These are phyloP conservation scores for Trichoderma sp. DNA, from an alignment of 2,329 filamentous ascomycete genomes.

Conservation along the genomic window DNA sequence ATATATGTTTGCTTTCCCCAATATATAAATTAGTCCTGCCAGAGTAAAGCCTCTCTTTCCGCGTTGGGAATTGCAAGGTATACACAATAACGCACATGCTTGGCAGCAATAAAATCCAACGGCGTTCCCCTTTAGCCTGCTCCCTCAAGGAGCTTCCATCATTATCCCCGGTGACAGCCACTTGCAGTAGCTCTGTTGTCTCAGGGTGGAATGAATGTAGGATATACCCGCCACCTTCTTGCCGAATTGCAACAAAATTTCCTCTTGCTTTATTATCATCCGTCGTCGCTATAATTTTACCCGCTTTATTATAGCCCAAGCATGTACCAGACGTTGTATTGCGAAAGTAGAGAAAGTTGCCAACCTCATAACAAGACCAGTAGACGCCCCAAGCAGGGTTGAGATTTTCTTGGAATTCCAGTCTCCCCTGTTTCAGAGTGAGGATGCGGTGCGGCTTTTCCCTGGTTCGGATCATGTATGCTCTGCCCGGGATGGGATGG, in stretches of 20 bases:
- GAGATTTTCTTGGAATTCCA: too few species aligned
- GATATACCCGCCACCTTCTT: background rate
- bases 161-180: background rate
- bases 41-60: background rate
- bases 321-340: background rate
- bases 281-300: background rate
- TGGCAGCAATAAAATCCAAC: background rate
- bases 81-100: background rate
- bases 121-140: background rate
- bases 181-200: rapidly evolving
- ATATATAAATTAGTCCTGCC: too few species aligned
- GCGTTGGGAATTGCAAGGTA: background rate
- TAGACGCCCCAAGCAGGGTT: too few species aligned
- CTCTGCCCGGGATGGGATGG: background rate
- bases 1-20: too few species aligned
- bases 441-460: background rate
- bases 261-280: too few species aligned
- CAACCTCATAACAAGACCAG: too few species aligned
- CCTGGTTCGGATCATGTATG: background rate
- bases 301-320: background rate
- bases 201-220: background rate
- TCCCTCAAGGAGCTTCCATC: too few species aligned
- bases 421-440: rapidly evolving
- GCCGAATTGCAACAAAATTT: too few species aligned
- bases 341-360: too few species aligned